phyloP scores from a whole-genome alignment of 345 rosid genomes.

The Salix exigua region DNA sequence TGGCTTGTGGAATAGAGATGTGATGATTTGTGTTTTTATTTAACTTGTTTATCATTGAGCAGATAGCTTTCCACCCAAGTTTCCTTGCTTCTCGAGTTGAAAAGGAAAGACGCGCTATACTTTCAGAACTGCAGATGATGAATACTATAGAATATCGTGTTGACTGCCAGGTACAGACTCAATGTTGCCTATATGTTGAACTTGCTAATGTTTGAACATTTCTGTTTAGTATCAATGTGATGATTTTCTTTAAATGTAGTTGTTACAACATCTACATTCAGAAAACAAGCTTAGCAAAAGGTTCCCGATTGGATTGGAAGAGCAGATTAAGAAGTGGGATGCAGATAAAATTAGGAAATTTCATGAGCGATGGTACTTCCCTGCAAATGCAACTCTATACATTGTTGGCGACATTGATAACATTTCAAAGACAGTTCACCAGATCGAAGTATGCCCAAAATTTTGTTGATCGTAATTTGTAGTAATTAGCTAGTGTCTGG shows the following conservation, averaged over 20 bases:
- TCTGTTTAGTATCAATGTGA: neutral
- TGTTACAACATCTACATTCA: slow-evolving; percentile 93
- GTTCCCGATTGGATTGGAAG: slow-evolving; percentile 97
- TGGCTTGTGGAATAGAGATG: neutral
- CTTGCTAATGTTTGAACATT: slow-evolving; percentile 14
- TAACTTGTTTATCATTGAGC: slow-evolving; percentile 17
- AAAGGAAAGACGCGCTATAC: slow-evolving; percentile 97
- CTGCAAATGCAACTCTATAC: slow-evolving; percentile 91
- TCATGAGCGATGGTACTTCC: slow-evolving; percentile 99
- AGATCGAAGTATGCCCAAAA: slow-evolving; percentile 67
- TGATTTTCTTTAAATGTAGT: slow-evolving; percentile 41
- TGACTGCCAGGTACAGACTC: slow-evolving; percentile 79
- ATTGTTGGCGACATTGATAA: slow-evolving; percentile 91
- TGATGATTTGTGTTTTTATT: neutral
- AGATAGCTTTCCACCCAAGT: slow-evolving; percentile 95
- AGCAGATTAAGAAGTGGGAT: slow-evolving; percentile 99
- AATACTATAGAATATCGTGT: slow-evolving; percentile 99
- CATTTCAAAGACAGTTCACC: slow-evolving; percentile 57
- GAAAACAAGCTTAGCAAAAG: slow-evolving; percentile 97
- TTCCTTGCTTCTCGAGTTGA: slow-evolving; percentile 95
- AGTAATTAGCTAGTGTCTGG: neutral
- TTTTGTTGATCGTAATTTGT: slow-evolving; percentile 10
- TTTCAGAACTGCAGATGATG: slow-evolving; percentile 99
- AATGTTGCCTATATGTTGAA: slow-evolving; percentile 18
- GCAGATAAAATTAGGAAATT: slow-evolving; percentile 96